A percentile compares a stretch with the other conserved stretches of the same genome.
These are phyloP conservation scores for Epichloe hybrida DNA, from an alignment of 2,329 filamentous ascomycete species.

Conservation along the genomic window DNA sequence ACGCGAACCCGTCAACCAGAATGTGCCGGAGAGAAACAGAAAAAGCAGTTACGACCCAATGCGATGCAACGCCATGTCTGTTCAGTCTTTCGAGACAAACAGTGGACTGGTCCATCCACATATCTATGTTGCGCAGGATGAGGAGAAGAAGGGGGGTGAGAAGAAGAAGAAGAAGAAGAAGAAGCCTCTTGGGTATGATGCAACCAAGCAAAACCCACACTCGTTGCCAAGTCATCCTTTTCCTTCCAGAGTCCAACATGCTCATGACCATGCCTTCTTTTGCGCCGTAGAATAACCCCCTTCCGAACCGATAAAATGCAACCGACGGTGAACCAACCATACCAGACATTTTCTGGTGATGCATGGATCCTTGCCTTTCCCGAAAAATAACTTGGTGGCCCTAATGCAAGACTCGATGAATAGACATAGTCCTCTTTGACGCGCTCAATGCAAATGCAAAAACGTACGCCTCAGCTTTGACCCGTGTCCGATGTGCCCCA, in stretches of 20 bases:
- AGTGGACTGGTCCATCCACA: slow-evolving; percentile 1
- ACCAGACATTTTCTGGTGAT: slow-evolving; percentile 3
- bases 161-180: not conserved
- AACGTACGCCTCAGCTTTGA: not conserved
- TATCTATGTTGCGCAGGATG: not conserved
- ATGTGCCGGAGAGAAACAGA: not conserved
- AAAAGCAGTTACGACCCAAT: slow-evolving; percentile 1
- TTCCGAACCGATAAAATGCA: slow-evolving; percentile 3
- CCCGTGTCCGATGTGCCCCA: slow-evolving; percentile 2
- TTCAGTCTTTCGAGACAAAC: not conserved
- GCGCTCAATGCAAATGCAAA: slow-evolving; percentile 4
- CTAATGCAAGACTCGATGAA: slow-evolving; percentile 5
- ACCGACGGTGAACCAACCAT: not conserved
- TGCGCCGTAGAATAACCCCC: slow-evolving; percentile 2
- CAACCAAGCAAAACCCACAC: not conserved
- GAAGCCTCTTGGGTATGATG: not conserved
- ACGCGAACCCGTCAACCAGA: not conserved
- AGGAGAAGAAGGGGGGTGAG: not conserved
- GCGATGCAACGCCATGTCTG: slow-evolving; percentile 3
- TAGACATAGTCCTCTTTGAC: slow-evolving; percentile 3
- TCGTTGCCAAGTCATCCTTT: not conserved
- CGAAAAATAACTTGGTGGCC: not conserved
- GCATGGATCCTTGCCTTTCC: slow-evolving; percentile 3
- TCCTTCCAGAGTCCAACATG: slow-evolving; percentile 1
- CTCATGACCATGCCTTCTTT: slow-evolving; percentile 2